These are phyloP conservation scores for Caloboletus inedulis DNA, from an alignment of 1,284 basidiomycete species.

Conservation along the genomic window DNA sequence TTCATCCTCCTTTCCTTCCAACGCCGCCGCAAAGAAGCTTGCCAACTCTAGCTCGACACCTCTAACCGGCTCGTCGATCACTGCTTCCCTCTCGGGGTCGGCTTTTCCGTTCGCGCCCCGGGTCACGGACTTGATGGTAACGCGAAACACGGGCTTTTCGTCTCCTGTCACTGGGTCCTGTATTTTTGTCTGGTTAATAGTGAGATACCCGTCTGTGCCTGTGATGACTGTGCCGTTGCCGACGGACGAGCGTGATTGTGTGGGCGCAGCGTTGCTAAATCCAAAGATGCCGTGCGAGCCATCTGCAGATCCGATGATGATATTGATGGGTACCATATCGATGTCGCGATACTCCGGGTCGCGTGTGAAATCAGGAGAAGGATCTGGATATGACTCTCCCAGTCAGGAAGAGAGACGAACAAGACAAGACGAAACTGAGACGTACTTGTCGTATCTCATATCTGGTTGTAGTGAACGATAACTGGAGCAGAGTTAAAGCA, in stretches of 20 bases:
- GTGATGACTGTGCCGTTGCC: constrained; percentile 50
- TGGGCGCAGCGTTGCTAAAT: constrained; percentile 57
- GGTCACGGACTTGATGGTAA: constrained; percentile 41
- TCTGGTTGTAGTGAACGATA: too few species aligned
- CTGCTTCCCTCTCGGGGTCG: constrained; percentile 48
- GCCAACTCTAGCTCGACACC: constrained; percentile 62
- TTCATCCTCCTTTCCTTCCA: constrained; percentile 41
- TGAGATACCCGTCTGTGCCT: constrained; percentile 59
- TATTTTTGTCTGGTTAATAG: constrained; percentile 38
- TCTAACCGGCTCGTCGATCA: constrained; percentile 43
- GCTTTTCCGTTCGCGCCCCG: constrained; percentile 43
- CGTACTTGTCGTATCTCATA: too few species aligned
- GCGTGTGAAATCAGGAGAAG: too few species aligned
- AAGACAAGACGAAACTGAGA: too few species aligned
- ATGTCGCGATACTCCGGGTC: too few species aligned
- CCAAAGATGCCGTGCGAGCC: constrained; percentile 59
- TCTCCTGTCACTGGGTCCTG: constrained; percentile 24
- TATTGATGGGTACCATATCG: too few species aligned
- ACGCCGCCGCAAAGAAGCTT: constrained; percentile 56
- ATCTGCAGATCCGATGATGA: constrained; percentile 49
- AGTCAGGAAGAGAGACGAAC: too few species aligned
- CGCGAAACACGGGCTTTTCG: constrained; percentile 31
- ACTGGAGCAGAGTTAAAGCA: too few species aligned
- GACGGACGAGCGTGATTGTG: constrained; percentile 37
- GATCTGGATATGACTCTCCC: too few species aligned